Percentiles rank a stretch among this genome's conserved stretches.
Conservation (phyloP, 768 basidiomycete genomes). For the Lactifluus subvellereus region DNA sequence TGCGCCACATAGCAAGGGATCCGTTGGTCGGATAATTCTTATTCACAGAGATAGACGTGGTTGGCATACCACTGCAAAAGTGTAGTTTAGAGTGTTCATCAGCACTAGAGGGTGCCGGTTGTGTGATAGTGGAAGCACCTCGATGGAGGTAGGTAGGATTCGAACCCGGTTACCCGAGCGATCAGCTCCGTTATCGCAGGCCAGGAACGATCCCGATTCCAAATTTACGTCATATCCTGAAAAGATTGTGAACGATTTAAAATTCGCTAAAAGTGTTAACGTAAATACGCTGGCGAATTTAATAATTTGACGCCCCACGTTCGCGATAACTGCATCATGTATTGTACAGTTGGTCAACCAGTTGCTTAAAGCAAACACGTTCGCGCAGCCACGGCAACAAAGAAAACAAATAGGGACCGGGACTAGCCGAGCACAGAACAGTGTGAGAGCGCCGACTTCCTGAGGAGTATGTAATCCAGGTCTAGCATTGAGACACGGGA, state of each 20-base stretch:
- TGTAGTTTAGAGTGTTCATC: neutral
- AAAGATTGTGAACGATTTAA: neutral
- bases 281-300: conserved; percentile 1
- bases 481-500: neutral
- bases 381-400: neutral
- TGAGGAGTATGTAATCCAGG: neutral
- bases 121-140: no score
- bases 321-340: neutral
- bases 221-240: neutral
- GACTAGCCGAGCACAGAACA: neutral
- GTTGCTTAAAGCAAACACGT: neutral
- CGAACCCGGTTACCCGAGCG: no score
- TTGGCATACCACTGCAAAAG: neutral
- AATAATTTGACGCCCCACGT: neutral
- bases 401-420: neutral
- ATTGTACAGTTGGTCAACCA: neutral
- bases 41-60: neutral
- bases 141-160: no score
- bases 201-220: neutral
- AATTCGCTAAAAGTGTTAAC: neutral
- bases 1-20: conserved; percentile 1
- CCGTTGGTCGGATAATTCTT: neutral
- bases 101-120: neutral
- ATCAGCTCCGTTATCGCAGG: neutral
- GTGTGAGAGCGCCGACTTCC: neutral